Conservation (phyloP, 176 grass and related monocot species). For the Coix lacrymajobi region DNA sequence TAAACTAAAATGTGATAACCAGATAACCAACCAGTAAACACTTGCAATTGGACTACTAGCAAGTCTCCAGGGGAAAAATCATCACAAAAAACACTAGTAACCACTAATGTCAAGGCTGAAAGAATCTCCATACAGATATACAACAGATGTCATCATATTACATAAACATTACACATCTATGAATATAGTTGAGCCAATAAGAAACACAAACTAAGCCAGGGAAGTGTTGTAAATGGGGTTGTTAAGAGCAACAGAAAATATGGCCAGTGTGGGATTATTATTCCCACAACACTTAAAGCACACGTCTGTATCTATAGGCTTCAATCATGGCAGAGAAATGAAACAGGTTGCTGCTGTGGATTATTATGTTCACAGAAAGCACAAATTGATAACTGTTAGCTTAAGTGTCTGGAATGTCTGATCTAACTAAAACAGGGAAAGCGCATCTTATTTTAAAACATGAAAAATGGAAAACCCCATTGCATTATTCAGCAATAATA, state of each 20-base stretch:
- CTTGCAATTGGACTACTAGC: background rate
- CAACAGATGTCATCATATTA: background rate
- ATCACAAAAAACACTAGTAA: background rate
- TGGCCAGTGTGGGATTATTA: background rate
- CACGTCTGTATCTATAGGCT: background rate
- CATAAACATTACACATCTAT: background rate
- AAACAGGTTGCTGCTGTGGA: background rate
- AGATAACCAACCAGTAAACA: background rate
- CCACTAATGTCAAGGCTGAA: background rate
- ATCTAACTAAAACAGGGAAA: background rate
- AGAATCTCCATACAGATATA: background rate
- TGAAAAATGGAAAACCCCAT: background rate
- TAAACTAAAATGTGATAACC: background rate
- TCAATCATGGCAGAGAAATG: background rate
- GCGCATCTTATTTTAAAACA: background rate
- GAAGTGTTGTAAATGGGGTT: background rate
- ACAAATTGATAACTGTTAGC: background rate
- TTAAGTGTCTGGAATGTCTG: background rate
- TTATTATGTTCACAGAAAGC: background rate
- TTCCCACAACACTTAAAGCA: background rate
- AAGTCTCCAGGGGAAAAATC: background rate
- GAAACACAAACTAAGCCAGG: background rate
- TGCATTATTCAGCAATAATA: background rate
- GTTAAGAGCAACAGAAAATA: background rate
- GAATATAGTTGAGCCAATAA: background rate